phyloP scores from a whole-genome alignment of 495 filamentous ascomycete species.

The Parachaetomium inaequale region DNA sequence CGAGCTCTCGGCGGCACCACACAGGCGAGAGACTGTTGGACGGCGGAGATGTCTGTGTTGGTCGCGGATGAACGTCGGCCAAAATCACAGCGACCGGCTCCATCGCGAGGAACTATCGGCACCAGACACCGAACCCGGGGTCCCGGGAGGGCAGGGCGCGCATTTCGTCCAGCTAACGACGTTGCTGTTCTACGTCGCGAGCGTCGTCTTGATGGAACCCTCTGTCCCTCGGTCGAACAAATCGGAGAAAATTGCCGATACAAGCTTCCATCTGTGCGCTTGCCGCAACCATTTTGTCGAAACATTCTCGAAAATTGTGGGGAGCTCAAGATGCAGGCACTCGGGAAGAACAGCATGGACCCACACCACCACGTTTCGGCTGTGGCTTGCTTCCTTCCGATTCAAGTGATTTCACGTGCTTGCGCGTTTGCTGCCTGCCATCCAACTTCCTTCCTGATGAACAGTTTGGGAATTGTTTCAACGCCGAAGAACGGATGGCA shows the following conservation, averaged over 20 bases:
- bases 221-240: constrained; percentile 7
- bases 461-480: not conserved
- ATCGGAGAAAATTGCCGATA: constrained; percentile 23
- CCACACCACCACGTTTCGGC: not conserved
- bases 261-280: constrained; percentile 1
- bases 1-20: not conserved
- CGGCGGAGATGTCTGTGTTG: no score
- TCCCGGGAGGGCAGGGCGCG: constrained; percentile 11
- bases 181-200: not conserved
- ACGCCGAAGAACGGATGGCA: no score
- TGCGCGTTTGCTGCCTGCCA: not conserved
- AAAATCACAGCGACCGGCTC: constrained; percentile 4
- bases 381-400: not conserved
- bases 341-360: not conserved
- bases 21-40: no score
- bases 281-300: not conserved
- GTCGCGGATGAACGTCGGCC: constrained; percentile 10
- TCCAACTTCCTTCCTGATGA: not conserved
- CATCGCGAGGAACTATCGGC: constrained; percentile 16
- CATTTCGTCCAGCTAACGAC: not conserved
- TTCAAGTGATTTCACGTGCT: not conserved
- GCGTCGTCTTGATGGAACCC: not conserved
- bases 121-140: constrained; percentile 16
- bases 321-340: not conserved
- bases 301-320: constrained; percentile 3